Conservation (phyloP, 208 protist genomes). For the Wallacemonas sp. region DNA sequence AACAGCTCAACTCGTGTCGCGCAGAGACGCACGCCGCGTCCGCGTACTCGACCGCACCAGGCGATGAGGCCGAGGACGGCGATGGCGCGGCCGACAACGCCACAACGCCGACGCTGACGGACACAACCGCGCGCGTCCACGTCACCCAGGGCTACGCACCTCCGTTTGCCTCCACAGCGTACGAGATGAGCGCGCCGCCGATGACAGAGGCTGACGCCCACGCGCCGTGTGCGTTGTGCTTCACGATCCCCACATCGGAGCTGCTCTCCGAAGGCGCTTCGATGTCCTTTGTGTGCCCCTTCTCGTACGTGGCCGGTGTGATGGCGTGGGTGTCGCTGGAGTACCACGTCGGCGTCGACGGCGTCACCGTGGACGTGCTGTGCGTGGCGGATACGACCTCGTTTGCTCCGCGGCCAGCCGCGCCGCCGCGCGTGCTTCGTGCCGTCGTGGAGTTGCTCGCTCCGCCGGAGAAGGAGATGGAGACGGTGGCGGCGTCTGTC, state of each 20-base stretch:
- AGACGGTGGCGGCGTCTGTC: background rate
- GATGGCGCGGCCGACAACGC: background rate
- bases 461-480: background rate
- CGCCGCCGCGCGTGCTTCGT: background rate
- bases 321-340: constrained; percentile 32
- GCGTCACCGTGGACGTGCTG: constrained; percentile 26
- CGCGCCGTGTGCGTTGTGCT: background rate
- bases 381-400: constrained; percentile 20
- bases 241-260: background rate
- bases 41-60: background rate
- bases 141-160: background rate
- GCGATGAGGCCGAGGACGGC: background rate
- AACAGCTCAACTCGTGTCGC: background rate
- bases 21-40: background rate
- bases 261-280: constrained; percentile 3
- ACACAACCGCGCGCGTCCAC: background rate
- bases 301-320: constrained; percentile 31
- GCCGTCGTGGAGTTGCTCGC: background rate
- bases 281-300: constrained; percentile 16
- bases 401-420: background rate
- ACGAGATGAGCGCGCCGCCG: background rate
- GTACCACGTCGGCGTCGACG: constrained; percentile 32
- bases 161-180: background rate
- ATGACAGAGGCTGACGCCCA: background rate
- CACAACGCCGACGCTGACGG: background rate